Percentiles rank a stretch among this genome's conserved stretches.
Evolutionary conservation across 2,329 filamentous ascomycete genomes (phyloP).

Genomic region (Fusarium beomiforme): DNA sequence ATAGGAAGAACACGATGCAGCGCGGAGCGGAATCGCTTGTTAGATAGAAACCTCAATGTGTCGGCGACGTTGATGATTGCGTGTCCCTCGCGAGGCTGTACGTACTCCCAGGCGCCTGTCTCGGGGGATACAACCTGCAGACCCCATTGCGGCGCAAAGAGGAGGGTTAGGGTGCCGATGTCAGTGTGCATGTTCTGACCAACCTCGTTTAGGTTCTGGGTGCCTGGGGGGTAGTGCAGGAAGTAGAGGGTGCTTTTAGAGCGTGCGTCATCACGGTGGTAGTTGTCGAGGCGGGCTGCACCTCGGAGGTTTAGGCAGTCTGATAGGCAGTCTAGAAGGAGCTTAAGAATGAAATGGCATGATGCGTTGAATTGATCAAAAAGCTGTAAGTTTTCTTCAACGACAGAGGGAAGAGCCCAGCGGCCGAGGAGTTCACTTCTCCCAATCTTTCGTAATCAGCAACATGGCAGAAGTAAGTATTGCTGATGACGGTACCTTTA

Average conservation of each 20-base stretch:
- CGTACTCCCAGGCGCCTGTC: conserved; percentile 2
- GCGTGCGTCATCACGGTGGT: conserved; percentile 9
- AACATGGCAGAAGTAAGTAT: too few species aligned
- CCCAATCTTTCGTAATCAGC: too few species aligned
- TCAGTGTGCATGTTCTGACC: conserved; percentile 28
- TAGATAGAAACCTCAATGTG: conserved; percentile 15
- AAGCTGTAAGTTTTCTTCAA: background rate
- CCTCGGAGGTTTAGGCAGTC: conserved; percentile 1
- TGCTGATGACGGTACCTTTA: conserved; percentile 8
- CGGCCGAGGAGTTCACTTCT: conserved; percentile 1
- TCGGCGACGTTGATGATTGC: conserved; percentile 8
- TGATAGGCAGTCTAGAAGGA: conserved; percentile 10
- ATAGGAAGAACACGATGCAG: background rate
- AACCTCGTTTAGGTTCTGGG: conserved; percentile 2
- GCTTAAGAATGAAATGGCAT: conserved; percentile 14
- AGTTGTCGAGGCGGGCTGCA: background rate
- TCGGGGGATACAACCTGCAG: conserved; percentile 11
- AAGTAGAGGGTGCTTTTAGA: conserved; percentile 24
- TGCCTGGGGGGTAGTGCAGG: conserved; percentile 6
- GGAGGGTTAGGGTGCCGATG: conserved; percentile 10
- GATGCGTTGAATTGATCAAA: conserved; percentile 9
- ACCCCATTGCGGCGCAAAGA: conserved; percentile 20
- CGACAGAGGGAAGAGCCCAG: conserved; percentile 7
- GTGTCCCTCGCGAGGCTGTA: background rate
- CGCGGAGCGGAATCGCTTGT: background rate